Evolutionary conservation across 2,329 filamentous ascomycete species (phyloP).

Genomic region (Arthrobotrys sphaeroides): DNA sequence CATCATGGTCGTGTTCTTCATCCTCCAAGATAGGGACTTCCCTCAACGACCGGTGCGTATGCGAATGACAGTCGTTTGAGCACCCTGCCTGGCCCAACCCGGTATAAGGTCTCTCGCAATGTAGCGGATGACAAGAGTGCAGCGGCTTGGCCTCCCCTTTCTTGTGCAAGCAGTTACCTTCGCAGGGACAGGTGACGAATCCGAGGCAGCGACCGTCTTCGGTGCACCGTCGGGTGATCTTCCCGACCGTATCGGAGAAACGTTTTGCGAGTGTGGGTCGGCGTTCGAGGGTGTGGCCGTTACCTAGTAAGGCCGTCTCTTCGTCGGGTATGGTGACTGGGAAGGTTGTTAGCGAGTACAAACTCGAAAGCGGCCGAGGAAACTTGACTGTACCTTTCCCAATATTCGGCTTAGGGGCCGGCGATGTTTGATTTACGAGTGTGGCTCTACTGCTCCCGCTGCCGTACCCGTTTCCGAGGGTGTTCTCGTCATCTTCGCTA

Average conservation of each 20-base stretch:
- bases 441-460: constrained; percentile 29
- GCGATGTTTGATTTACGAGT: background rate
- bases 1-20: constrained; percentile 52
- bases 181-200: constrained; percentile 56
- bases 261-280: constrained; percentile 33
- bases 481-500: constrained; percentile 27
- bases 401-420: background rate
- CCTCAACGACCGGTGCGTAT: constrained; percentile 20
- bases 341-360: background rate
- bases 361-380: background rate
- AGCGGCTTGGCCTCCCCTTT: constrained; percentile 15
- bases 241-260: constrained; percentile 39
- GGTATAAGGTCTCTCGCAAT: constrained; percentile 16
- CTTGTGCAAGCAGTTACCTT: constrained; percentile 55
- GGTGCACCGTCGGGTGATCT: constrained; percentile 49
- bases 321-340: constrained; percentile 27
- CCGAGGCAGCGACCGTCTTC: constrained; percentile 56
- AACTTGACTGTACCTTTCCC: constrained; percentile 11
- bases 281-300: background rate
- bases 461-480: constrained; percentile 14
- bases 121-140: constrained; percentile 35
- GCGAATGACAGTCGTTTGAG: constrained; percentile 9
- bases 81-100: background rate
- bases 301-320: constrained; percentile 33
- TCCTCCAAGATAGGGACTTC: constrained; percentile 50